These are phyloP conservation scores for Graphilbum fragrans DNA, from an alignment of 2,329 filamentous ascomycete species.

Conservation along the genomic window DNA sequence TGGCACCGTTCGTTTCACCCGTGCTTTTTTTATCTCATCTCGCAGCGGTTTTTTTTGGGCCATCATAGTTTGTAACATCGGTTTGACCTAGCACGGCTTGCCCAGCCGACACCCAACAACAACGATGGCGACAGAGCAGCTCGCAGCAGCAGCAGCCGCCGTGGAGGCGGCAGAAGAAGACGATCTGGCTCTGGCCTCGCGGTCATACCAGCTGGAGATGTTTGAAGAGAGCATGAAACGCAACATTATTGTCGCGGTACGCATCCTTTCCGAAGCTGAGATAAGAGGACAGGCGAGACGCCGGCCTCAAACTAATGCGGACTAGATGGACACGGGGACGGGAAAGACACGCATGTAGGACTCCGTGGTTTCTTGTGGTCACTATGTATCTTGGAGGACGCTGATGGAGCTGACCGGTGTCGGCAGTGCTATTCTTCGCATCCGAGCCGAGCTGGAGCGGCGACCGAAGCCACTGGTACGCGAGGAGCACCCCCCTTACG, in stretches of 20 bases:
- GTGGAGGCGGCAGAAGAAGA: background rate
- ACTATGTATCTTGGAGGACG: background rate
- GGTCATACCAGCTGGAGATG: constrained; percentile 69
- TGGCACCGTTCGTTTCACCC: no score
- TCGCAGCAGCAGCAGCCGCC: no score
- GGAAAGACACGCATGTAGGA: constrained; percentile 68
- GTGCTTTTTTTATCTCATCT: no score
- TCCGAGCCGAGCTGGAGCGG: constrained; percentile 49
- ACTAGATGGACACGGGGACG: constrained; percentile 69
- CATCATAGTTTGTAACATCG: no score
- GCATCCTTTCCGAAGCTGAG: background rate
- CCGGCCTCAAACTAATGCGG: background rate
- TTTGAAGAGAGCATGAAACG: constrained; percentile 52
- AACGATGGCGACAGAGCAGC: background rate
- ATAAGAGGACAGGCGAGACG: background rate
- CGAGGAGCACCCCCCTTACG: no score
- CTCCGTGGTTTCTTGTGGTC: background rate
- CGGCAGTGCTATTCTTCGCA: constrained; percentile 53
- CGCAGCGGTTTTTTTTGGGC: no score
- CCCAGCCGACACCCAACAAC: no score
- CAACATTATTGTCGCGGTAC: constrained; percentile 62
- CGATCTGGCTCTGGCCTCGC: constrained; percentile 2
- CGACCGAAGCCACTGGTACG: constrained; percentile 47
- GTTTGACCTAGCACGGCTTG: no score
- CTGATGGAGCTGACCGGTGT: background rate